Evolutionary conservation across 495 filamentous ascomycete genomes (phyloP), one percentile per base, ranked within the genome.

Genomic region (Penicillium chermesinum): DNA sequence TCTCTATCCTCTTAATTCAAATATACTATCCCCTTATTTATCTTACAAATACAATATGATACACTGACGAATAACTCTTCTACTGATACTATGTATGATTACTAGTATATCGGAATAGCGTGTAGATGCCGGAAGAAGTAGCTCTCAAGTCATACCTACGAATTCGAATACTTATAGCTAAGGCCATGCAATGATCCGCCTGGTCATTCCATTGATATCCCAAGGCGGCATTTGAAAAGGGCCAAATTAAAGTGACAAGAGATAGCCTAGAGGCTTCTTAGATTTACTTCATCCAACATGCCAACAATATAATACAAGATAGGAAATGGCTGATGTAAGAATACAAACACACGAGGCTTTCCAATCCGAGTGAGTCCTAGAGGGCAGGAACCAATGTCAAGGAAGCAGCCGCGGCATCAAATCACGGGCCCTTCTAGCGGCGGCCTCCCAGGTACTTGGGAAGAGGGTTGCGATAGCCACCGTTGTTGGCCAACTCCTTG

Each of bases 401-500:
- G 10, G 22, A 36, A 44, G 18, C 10, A 40, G 21, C 16, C 42
- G 35, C 12, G 18, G 9, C 22, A 36, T 16, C 32, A 19, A 33
- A 14, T 18, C 4, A 43, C 3, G 7, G 18, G 6, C n/a, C 17
- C 13, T 35, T 13, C 30, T 17, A 9, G 41, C 30, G 7, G 32
- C 30, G 18, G 32, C 1, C 16, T 18, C 7, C 32, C 25, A 18
- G 30, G 19, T 20, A 55, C 38, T 48, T 50, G 3, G 49, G 36
- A 14, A 34, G 8, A 15, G 30, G 25, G 13, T 19, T 10, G 16
- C 22, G 30, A 20, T 16, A 8, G 17, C 42, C 42, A 10, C 16
- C 16, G 25, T 13, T 14, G 17, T 44, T 36, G 30, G 25, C 45
- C 27, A 48, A 39, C 19, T 48, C 53, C 40, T 55, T 49, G 37